These are phyloP conservation scores for Populus davidiana DNA, from an alignment of 345 rosid species.

Conservation along the genomic window DNA sequence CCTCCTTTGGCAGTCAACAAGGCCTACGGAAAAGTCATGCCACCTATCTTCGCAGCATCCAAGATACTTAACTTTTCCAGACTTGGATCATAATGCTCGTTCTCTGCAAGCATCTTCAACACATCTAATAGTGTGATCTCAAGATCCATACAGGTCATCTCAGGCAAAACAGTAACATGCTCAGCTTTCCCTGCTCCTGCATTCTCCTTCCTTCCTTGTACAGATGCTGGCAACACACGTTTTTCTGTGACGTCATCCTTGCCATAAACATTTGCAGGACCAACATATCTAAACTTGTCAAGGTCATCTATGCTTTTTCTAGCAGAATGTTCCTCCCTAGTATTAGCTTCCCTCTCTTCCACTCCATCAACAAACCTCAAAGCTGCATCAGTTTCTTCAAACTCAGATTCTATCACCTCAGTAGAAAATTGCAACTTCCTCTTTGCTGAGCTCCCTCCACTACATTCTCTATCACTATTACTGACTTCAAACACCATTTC, in stretches of 20 bases:
- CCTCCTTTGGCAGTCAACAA: neutral
- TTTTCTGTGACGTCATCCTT: conserved; percentile 5
- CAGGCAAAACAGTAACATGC: neutral
- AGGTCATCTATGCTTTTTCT: conserved; percentile 21
- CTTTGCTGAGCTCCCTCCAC: conserved; percentile 11
- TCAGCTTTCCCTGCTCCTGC: neutral
- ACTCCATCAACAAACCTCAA: neutral
- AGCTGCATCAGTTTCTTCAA: conserved; percentile 3
- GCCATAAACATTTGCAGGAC: neutral
- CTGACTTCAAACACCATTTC: neutral
- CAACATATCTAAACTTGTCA: conserved; percentile 22
- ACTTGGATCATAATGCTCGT: conserved; percentile 4
- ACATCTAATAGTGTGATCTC: conserved; percentile 22
- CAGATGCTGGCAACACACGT: conserved; percentile 28
- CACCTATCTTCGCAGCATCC: conserved; percentile 17
- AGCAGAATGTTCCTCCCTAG: neutral
- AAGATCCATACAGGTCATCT: neutral
- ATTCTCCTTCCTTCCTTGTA: conserved; percentile 4
- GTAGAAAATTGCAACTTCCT: conserved; percentile 23
- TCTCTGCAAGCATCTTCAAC: conserved; percentile 21
- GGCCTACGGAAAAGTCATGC: conserved; percentile 24
- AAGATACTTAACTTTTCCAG: neutral
- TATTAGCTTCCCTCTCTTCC: neutral
- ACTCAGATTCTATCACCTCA: conserved; percentile 12
- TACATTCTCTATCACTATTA: neutral